Percentiles rank a stretch among this genome's conserved stretches.
Conservation (phyloP, 1,284 basidiomycete genomes). For the Coniferiporia weirii region DNA sequence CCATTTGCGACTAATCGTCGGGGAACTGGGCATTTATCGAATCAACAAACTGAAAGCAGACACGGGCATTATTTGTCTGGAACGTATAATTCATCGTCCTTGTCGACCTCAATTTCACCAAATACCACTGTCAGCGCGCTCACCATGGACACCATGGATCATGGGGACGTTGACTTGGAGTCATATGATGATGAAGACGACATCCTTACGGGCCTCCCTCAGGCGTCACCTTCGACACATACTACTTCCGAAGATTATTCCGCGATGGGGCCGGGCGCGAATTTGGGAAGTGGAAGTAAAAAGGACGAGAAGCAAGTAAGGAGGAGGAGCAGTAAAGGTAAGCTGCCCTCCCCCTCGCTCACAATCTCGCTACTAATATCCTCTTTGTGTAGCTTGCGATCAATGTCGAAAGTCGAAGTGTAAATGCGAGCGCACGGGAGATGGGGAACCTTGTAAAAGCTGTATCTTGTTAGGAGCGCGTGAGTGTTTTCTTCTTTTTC, state of each 20-base stretch:
- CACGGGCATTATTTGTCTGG: not conserved
- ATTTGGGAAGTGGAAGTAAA: constrained; percentile 11
- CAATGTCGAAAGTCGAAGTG: constrained; percentile 35
- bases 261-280: not conserved
- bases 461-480: constrained; percentile 26
- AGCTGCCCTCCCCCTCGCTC: constrained; percentile 14
- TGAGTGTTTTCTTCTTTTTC: constrained; percentile 4
- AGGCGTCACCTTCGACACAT: not conserved
- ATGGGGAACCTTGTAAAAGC: constrained; percentile 25
- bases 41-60: not conserved
- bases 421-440: constrained; percentile 30
- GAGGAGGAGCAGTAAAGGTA: constrained; percentile 66
- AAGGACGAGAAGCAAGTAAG: constrained; percentile 49
- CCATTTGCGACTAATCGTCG: constrained; percentile 5
- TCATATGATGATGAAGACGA: constrained; percentile 11
- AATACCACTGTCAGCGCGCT: not conserved
- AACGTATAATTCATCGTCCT: not conserved
- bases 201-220: constrained; percentile 1
- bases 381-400: constrained; percentile 22
- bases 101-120: not conserved
- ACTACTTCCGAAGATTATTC: not conserved
- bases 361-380: too few relatives aligned
- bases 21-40: not conserved
- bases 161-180: constrained; percentile 9
- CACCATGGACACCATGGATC: constrained; percentile 8